Percentiles rank a stretch among this genome's conserved stretches.
These are phyloP conservation scores for Curvularia sp. DNA, from an alignment of 2,329 filamentous ascomycete species.

Conservation along the genomic window DNA sequence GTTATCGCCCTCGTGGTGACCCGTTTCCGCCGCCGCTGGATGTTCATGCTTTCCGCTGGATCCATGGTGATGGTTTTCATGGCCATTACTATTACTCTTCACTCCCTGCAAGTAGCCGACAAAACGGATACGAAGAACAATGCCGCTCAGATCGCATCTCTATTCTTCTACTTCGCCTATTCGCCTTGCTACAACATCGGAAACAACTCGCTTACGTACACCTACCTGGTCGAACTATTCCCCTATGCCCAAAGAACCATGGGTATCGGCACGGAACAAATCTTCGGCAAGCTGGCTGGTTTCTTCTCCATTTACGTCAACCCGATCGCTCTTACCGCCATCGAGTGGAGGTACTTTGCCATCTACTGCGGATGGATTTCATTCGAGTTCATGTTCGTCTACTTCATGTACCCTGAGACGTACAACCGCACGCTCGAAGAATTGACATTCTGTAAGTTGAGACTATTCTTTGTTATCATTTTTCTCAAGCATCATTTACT, in stretches of 20 bases:
- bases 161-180: slow-evolving; percentile 69
- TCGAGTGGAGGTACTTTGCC: slow-evolving; percentile 63
- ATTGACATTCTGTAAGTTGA: slow-evolving; percentile 57
- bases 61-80: slow-evolving; percentile 63
- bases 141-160: slow-evolving; percentile 49
- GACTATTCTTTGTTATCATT: neutral
- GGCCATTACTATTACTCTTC: slow-evolving; percentile 61
- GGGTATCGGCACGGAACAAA: slow-evolving; percentile 65
- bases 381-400: slow-evolving; percentile 61
- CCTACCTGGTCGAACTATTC: slow-evolving; percentile 66
- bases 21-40: slow-evolving; percentile 53
- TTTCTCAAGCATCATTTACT: slow-evolving; percentile 6
- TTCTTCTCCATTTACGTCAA: slow-evolving; percentile 61
- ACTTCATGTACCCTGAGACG: slow-evolving; percentile 68
- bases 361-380: slow-evolving; percentile 64
- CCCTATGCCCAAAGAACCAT: slow-evolving; percentile 65
- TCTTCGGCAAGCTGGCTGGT: slow-evolving; percentile 59
- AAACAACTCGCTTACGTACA: slow-evolving; percentile 71
- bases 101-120: slow-evolving; percentile 53
- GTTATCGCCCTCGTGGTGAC: slow-evolving; percentile 51
- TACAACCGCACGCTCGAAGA: slow-evolving; percentile 65
- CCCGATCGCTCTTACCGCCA: slow-evolving; percentile 63
- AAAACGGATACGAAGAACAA: slow-evolving; percentile 37
- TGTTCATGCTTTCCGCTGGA: slow-evolving; percentile 58
- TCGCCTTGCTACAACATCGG: slow-evolving; percentile 67